Base-by-base conservation (phyloP, 176 grass and related monocot genomes). In the Poa pratensis region DNA sequence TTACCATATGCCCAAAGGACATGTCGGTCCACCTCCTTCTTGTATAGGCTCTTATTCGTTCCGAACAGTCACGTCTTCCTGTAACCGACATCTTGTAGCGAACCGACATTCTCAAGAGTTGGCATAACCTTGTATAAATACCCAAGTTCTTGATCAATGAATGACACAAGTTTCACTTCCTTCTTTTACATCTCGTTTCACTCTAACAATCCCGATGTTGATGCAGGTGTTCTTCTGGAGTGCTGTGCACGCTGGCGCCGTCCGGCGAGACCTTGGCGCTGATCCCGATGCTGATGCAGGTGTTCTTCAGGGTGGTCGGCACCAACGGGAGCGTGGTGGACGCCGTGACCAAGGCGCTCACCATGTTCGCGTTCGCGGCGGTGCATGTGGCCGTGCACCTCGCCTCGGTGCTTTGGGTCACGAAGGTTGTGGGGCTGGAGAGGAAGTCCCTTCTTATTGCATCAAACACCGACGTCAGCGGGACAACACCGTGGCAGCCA, bases 221-320 rank as follows among this genome's bases (percentile, higher is more conserved):
- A n/a, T n/a, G n/a, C n/a, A n/a, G n/a, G n/a, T n/a, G n/a, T n/a
- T n/a, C n/a, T n/a, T n/a, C n/a, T n/a, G n/a, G n/a, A n/a, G n/a
- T 54, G 18, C 76, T 98, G 9, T 83, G 91, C 45, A n/a, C 15
- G 49, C 85, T 95, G 0, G 93, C 95, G 65, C 89, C 93, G 28
- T 76, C 89, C 15, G 91, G 92, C 62, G 89, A 98, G 88, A 79
- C 91, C 17, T 85, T 98, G 77, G 93, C 95, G 55, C 70, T 95
- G 61, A 93, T 98, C 89, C 89, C 95, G 7, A 97, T 95, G 95
- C 95, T 98, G 7, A 98, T 95, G 95, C 95, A 95, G 93, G 93
- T 95, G 76, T 98, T 98, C 87, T 95, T 98, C 78, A 40, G 80
- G 23, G 93, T 92, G 51, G 89, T 98, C 22, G 96, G 93, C 2